Base-by-base conservation (phyloP, 345 rosid genomes). In the Tarenaya hassleriana region DNA sequence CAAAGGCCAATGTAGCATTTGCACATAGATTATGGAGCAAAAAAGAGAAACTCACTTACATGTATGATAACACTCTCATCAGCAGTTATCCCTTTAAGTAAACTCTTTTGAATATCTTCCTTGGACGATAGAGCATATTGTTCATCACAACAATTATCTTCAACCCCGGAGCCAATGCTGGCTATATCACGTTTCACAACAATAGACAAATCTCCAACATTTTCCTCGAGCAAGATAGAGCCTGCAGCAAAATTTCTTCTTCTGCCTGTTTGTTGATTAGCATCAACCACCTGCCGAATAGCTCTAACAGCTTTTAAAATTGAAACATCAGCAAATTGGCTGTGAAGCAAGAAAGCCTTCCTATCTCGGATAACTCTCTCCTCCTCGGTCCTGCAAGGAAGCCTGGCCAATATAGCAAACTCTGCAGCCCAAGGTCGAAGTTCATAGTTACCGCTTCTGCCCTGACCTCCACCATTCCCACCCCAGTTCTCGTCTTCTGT, bases 31-130 rank as follows among this genome's bases (percentile, higher is more conserved):
- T 34, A 11, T n/a, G 44, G 34, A 57, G 52, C 4, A 15, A 35
- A 57, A 15, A 16, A 0, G 32, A 46, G 60, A 46, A 39, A 58
- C 29, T 21, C n/a, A 75, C 96, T 82, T 67, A 91, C 96, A 41
- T 80, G 95, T 77, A 87, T 78, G 59, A 79, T 73, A 34, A 84
- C 95, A 77, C 78, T 91, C 68, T 87, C 96, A 54, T 87, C 89
- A 41, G 96, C 92, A 49, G 98, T 91, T 56, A 91, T 61, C 69
- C 96, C 98, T 73, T 87, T 91, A 19, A 87, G 80, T 63, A 91
- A 70, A 73, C 87, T 91, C 61, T 79, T 77, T 53, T 46, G 71
- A 44, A 74, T 63, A 49, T 73, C 76, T 61, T 87, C 84, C 33
- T 70, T 69, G 29, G 69, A 72, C 38, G 96, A 70, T 59, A 69